Percentiles rank a stretch among this genome's conserved stretches.
These are phyloP conservation scores for Eurotiales sp. DNA, from an alignment of 2,329 filamentous ascomycete genomes.

Conservation along the genomic window DNA sequence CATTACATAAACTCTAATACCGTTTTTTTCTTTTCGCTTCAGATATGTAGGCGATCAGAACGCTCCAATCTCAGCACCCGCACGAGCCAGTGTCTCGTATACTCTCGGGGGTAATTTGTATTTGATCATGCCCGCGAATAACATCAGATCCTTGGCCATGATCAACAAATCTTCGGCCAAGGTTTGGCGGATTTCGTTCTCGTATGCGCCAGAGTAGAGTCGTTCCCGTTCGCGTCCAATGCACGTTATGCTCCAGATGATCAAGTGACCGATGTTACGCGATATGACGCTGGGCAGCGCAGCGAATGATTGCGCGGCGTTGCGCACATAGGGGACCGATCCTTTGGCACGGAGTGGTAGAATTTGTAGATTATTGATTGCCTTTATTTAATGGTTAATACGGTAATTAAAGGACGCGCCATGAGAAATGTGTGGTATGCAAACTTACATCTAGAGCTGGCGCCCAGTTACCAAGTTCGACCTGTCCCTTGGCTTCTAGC, in stretches of 20 bases:
- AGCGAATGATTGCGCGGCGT: conserved; percentile 75
- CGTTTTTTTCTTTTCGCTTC: background rate
- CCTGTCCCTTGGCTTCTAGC: conserved; percentile 56
- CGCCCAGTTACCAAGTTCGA: conserved; percentile 58
- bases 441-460: conserved; percentile 61
- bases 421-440: background rate
- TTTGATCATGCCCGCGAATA: conserved; percentile 87
- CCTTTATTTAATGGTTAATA: conserved; percentile 44
- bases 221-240: conserved; percentile 74
- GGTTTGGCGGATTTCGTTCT: conserved; percentile 44
- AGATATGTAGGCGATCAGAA: conserved; percentile 24
- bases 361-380: conserved; percentile 70
- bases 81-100: conserved; percentile 82
- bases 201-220: conserved; percentile 68
- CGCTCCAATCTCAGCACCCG: conserved; percentile 62
- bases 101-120: conserved; percentile 84
- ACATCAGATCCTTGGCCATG: conserved; percentile 84
- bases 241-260: conserved; percentile 90
- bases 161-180: conserved; percentile 69
- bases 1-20: no score
- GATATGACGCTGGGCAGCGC: conserved; percentile 75
- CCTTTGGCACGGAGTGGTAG: conserved; percentile 73
- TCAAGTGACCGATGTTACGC: conserved; percentile 81
- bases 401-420: background rate
- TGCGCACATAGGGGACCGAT: conserved; percentile 74